Conservation (phyloP, 1,284 basidiomycete genomes). For the Tylopilus sp. region DNA sequence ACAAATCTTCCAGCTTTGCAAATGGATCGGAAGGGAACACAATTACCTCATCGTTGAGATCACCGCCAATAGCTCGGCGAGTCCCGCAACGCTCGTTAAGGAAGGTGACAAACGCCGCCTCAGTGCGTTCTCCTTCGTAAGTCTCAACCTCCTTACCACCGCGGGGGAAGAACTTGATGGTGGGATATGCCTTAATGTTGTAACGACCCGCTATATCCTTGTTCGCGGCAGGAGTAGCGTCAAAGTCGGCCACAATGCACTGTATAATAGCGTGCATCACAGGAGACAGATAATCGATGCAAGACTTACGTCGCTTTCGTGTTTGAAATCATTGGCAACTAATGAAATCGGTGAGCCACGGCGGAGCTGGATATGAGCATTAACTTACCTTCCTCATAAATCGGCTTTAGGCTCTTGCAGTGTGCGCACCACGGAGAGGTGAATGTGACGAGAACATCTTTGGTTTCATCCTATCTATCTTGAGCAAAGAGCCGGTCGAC, state of each 20-base stretch:
- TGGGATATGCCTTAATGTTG: conserved; percentile 77
- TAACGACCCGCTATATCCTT: conserved; percentile 72
- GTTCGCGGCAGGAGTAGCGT: conserved; percentile 85
- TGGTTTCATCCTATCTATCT: conserved; percentile 56
- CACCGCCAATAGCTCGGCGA: conserved; percentile 76
- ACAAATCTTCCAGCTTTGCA: conserved; percentile 8
- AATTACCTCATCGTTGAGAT: conserved; percentile 67
- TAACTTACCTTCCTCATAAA: conserved; percentile 65
- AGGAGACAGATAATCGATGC: neutral
- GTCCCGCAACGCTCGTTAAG: conserved; percentile 90
- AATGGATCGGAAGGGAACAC: neutral
- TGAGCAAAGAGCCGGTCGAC: conserved; percentile 1
- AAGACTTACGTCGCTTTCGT: conserved; percentile 66
- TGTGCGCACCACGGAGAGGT: conserved; percentile 89
- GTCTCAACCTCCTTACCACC: conserved; percentile 55
- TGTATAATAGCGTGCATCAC: conserved; percentile 31
- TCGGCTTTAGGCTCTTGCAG: conserved; percentile 85
- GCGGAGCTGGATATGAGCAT: neutral
- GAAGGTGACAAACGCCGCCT: conserved; percentile 67
- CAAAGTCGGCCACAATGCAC: conserved; percentile 87
- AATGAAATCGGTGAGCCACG: conserved; percentile 16
- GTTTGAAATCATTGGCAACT: conserved; percentile 75
- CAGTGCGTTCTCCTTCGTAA: conserved; percentile 68
- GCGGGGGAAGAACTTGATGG: conserved; percentile 92
- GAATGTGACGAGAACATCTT: conserved; percentile 89